These are phyloP conservation scores for Aplosporella prunicola DNA, from an alignment of 2,329 filamentous ascomycete genomes.

Conservation along the genomic window DNA sequence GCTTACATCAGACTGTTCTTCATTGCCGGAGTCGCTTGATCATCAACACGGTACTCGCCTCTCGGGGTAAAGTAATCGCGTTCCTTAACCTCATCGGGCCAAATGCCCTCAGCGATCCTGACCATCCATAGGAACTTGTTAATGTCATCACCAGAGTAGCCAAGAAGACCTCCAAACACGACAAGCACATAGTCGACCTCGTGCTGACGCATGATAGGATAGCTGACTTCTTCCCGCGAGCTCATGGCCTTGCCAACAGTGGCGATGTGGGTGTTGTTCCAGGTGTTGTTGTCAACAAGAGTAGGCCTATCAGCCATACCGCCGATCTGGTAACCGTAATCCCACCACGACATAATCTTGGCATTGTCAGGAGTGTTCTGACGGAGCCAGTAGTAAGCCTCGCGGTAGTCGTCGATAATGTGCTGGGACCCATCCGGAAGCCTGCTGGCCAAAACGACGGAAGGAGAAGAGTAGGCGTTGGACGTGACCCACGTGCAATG, in stretches of 20 bases:
- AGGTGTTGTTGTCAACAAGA: slow-evolving; percentile 98
- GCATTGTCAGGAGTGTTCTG: slow-evolving; percentile 93
- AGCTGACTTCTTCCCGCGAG: slow-evolving; percentile 93
- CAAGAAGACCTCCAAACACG: slow-evolving; percentile 89
- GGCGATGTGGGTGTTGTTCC: slow-evolving; percentile 99
- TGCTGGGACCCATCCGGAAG: slow-evolving; percentile 92
- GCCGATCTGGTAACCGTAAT: slow-evolving; percentile 99
- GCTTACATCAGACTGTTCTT: slow-evolving; percentile 97
- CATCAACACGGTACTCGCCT: slow-evolving; percentile 91
- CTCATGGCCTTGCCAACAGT: slow-evolving; percentile 99
- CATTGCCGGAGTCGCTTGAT: slow-evolving; percentile 91
- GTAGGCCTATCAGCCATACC: slow-evolving; percentile 98
- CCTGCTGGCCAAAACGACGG: slow-evolving; percentile 85
- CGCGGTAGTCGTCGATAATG: slow-evolving; percentile 98
- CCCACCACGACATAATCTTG: slow-evolving; percentile 99
- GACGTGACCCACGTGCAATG: slow-evolving; percentile 99
- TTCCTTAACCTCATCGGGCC: slow-evolving; percentile 98
- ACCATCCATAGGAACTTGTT: slow-evolving; percentile 99
- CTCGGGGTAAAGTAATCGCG: slow-evolving; percentile 88
- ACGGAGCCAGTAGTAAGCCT: slow-evolving; percentile 98
- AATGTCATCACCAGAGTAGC: slow-evolving; percentile 97
- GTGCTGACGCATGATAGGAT: slow-evolving; percentile 95
- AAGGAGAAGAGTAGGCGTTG: slow-evolving; percentile 96
- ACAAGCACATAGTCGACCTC: slow-evolving; percentile 98
- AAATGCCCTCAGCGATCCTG: slow-evolving; percentile 95